phyloP scores from a whole-genome alignment of 1,139 yeast species.

The Arxiozyma slooffiae region DNA sequence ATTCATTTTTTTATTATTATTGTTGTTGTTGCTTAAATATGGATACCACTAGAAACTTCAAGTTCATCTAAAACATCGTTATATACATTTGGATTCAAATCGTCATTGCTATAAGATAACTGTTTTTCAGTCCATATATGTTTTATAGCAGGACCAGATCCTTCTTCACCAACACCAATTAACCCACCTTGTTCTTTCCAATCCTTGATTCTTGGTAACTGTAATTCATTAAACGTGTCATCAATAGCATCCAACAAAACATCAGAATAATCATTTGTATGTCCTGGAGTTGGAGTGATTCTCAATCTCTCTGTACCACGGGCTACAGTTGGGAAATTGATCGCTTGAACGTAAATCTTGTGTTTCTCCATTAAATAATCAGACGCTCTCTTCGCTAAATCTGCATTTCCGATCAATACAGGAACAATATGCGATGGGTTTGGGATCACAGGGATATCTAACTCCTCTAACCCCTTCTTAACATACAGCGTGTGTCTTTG shows the following conservation, averaged over 20 bases:
- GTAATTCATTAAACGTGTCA: slow-evolving; percentile 65
- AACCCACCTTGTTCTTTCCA: slow-evolving; percentile 78
- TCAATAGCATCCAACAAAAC: slow-evolving; percentile 70
- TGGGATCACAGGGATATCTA: slow-evolving; percentile 92
- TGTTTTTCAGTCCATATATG: slow-evolving; percentile 81
- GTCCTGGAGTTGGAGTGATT: slow-evolving; percentile 98
- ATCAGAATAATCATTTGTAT: slow-evolving; percentile 65
- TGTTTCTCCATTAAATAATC: slow-evolving; percentile 78
- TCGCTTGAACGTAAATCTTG: slow-evolving; percentile 91
- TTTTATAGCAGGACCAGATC: slow-evolving; percentile 37
- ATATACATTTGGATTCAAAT: slow-evolving; percentile 54
- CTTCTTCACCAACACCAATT: slow-evolving; percentile 70
- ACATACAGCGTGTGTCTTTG: slow-evolving; percentile 81
- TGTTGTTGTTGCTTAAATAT: not conserved
- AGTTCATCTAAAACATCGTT: slow-evolving; percentile 51
- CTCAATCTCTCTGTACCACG: slow-evolving; percentile 93
- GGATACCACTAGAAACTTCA: slow-evolving; percentile 62
- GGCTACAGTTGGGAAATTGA: slow-evolving; percentile 95
- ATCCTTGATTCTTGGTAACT: slow-evolving; percentile 63
- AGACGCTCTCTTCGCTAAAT: slow-evolving; percentile 81
- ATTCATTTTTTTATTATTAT: no score
- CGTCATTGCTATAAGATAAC: slow-evolving; percentile 49
- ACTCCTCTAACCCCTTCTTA: slow-evolving; percentile 53
- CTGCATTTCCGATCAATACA: slow-evolving; percentile 87
- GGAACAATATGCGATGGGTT: slow-evolving; percentile 98